A percentile compares a stretch with the other conserved stretches of the same genome.
Conservation (phyloP, 345 rosid species). For the Capsella bursapastoris region DNA sequence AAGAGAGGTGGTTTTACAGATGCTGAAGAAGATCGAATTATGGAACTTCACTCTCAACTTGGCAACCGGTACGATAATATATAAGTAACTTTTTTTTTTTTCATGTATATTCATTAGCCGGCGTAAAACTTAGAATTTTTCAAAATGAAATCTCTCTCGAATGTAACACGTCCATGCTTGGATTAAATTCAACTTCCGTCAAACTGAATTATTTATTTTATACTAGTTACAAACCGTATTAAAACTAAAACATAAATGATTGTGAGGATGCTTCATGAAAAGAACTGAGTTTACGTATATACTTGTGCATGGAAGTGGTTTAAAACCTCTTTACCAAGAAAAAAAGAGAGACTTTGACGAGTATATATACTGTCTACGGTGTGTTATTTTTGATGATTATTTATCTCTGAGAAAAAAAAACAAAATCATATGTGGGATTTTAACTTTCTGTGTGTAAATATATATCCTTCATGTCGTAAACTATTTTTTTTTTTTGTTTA, state of each 20-base stretch:
- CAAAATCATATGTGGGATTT: background rate
- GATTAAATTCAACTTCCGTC: background rate
- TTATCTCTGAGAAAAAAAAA: background rate
- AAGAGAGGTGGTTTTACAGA: conserved; percentile 85
- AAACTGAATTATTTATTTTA: background rate
- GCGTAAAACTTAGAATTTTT: background rate
- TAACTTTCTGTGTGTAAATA: background rate
- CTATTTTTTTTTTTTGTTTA: too few species aligned
- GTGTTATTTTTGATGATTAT: background rate
- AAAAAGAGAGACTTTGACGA: background rate
- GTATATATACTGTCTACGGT: background rate
- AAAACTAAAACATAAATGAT: background rate
- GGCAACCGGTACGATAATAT: conserved; percentile 68
- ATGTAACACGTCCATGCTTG: background rate
- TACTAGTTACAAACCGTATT: background rate
- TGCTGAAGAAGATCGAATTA: conserved; percentile 76
- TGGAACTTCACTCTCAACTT: conserved; percentile 79
- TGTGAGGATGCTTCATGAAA: background rate
- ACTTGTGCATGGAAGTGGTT: background rate
- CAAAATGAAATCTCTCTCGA: background rate
- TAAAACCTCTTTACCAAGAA: background rate
- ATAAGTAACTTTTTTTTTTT: background rate
- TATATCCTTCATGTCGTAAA: background rate
- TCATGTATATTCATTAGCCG: background rate
- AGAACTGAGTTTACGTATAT: background rate